A percentile compares a stretch with the other conserved stretches of the same genome.
These are phyloP conservation scores for Theobroma grandiflorum DNA, from an alignment of 441 rosid species.

Conservation along the genomic window DNA sequence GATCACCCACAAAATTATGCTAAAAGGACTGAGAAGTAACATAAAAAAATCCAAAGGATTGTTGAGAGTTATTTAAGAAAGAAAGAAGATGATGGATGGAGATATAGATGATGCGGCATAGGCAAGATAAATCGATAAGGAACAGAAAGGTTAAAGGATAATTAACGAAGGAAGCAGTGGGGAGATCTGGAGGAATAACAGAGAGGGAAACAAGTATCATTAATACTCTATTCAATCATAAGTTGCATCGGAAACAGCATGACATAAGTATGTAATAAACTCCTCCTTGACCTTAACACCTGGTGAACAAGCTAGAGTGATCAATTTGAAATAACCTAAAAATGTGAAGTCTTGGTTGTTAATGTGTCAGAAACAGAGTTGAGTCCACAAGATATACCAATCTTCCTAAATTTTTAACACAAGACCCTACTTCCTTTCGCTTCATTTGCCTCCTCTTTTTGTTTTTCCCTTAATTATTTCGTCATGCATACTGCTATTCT, in stretches of 20 bases:
- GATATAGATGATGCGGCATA: background rate
- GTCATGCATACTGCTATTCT: too few species aligned
- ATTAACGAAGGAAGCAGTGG: background rate
- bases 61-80: background rate
- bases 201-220: background rate
- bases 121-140: background rate
- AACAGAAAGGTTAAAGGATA: background rate
- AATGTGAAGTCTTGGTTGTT: too few species aligned
- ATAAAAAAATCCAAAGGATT: background rate
- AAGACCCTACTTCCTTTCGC: too few species aligned
- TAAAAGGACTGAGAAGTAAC: background rate
- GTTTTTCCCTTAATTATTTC: too few species aligned
- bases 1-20: background rate
- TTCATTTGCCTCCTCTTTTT: too few species aligned
- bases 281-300: background rate
- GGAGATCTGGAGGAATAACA: background rate
- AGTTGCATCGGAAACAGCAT: background rate
- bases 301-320: background rate
- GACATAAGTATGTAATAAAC: background rate
- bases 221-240: background rate
- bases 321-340: background rate
- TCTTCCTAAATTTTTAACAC: too few species aligned
- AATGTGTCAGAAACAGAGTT: too few species aligned
- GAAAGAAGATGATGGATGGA: background rate
- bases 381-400: too few species aligned